Evolutionary conservation across 768 basidiomycete species (phyloP).

Genomic region (Tremella fuciformis): DNA sequence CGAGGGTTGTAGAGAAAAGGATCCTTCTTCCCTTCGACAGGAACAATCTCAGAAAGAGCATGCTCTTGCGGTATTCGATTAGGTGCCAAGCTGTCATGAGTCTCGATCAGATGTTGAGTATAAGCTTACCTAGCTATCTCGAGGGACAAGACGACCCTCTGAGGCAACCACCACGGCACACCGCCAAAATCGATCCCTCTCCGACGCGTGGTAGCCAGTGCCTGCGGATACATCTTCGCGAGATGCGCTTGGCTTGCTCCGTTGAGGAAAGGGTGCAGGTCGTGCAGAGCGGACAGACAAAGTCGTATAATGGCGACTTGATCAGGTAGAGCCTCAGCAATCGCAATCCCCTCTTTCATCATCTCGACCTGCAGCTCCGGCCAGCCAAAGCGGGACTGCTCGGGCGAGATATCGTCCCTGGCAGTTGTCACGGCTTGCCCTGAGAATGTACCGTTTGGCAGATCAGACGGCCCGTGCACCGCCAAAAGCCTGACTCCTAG

Average conservation of each 20-base stretch:
- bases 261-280: conserved; percentile 66
- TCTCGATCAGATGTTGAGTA: conserved; percentile 13
- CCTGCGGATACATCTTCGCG: conserved; percentile 67
- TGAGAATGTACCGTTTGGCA: neutral
- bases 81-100: conserved; percentile 61
- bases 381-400: conserved; percentile 67
- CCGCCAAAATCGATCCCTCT: conserved; percentile 62
- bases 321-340: conserved; percentile 89
- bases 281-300: conserved; percentile 79
- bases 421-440: neutral
- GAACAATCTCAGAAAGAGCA: conserved; percentile 51
- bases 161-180: conserved; percentile 82
- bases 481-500: conserved; percentile 72
- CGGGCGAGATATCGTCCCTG: neutral
- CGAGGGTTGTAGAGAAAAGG: conserved; percentile 93
- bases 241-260: conserved; percentile 77
- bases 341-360: conserved; percentile 84
- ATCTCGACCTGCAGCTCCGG: conserved; percentile 90
- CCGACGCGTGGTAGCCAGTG: conserved; percentile 69
- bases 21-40: conserved; percentile 59
- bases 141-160: conserved; percentile 70
- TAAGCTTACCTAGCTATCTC: conserved; percentile 70
- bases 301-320: conserved; percentile 80
- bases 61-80: conserved; percentile 73
- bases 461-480: conserved; percentile 3